Conservation (phyloP, 2,329 filamentous ascomycete genomes). For the Camptophora hylomeconis region DNA sequence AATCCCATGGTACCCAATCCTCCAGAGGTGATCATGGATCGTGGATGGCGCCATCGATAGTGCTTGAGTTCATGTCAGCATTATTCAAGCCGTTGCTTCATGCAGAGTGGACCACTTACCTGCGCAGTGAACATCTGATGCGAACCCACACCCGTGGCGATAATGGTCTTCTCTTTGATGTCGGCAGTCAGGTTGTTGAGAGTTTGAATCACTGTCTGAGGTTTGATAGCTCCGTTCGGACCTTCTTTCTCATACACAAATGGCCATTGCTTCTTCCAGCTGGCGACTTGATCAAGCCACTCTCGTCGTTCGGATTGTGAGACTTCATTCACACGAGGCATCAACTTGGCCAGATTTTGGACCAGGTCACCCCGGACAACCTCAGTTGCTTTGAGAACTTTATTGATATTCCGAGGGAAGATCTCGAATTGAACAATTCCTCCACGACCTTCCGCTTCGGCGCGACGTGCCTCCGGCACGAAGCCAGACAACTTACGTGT, state of each 20-base stretch:
- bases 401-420: slow-evolving; percentile 99
- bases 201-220: slow-evolving; percentile 82
- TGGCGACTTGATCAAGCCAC: slow-evolving; percentile 82
- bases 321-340: slow-evolving; percentile 57
- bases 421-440: slow-evolving; percentile 98
- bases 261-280: slow-evolving; percentile 87
- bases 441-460: slow-evolving; percentile 71
- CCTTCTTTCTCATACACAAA: slow-evolving; percentile 71
- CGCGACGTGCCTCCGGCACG: slow-evolving; percentile 73
- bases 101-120: too few relatives aligned
- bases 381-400: slow-evolving; percentile 92
- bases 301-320: slow-evolving; percentile 59
- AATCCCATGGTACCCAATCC: slow-evolving; percentile 94
- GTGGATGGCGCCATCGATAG: slow-evolving; percentile 84
- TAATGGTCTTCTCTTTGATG: slow-evolving; percentile 73
- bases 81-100: too few relatives aligned
- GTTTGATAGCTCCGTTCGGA: slow-evolving; percentile 72
- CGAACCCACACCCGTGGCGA: slow-evolving; percentile 88
- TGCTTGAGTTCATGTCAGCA: too few relatives aligned
- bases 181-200: slow-evolving; percentile 71
- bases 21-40: slow-evolving; percentile 91
- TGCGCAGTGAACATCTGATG: slow-evolving; percentile 99
- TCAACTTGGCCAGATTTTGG: slow-evolving; percentile 60
- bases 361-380: slow-evolving; percentile 88
- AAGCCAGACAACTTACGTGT: slow-evolving; percentile 73